Percentiles rank a stretch among this genome's conserved stretches.
Evolutionary conservation across 495 filamentous ascomycete species (phyloP).

Genomic region (Hypoxylon subgilvum): DNA sequence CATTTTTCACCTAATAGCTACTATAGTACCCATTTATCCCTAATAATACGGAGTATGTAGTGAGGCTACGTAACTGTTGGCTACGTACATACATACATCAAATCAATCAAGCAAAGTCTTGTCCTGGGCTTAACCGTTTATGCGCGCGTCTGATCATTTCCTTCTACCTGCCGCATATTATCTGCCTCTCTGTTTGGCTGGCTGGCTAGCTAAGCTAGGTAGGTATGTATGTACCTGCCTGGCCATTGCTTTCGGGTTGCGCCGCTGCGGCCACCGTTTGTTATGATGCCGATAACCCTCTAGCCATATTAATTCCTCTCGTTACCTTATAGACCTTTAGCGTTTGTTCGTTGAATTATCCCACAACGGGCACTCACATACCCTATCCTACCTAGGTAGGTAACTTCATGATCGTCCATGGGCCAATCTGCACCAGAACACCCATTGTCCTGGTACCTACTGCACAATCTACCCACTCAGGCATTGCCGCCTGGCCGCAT

Average conservation of each 20-base stretch:
- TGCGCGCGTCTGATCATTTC: conserved; percentile 26
- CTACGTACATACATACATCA: conserved; percentile 16
- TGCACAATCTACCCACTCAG: conserved; percentile 38
- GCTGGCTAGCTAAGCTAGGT: conserved; percentile 7
- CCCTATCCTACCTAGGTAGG: too few relatives aligned
- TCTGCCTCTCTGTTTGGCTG: neutral
- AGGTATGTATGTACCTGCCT: too few relatives aligned
- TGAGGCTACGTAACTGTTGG: conserved; percentile 15
- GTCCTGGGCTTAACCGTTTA: conserved; percentile 7
- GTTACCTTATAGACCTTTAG: too few relatives aligned
- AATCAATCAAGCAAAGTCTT: conserved; percentile 25
- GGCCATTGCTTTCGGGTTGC: conserved; percentile 4
- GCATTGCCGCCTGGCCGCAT: conserved; percentile 33
- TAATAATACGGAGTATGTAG: too few relatives aligned
- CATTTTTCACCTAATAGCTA: conserved; percentile 9
- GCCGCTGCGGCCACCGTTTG: conserved; percentile 7
- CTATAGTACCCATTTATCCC: neutral
- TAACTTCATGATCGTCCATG: too few relatives aligned
- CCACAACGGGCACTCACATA: conserved; percentile 14
- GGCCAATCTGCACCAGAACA: too few relatives aligned
- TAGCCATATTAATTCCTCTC: too few relatives aligned
- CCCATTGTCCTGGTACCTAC: conserved; percentile 3
- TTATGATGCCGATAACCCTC: conserved; percentile 16
- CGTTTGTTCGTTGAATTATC: conserved; percentile 18
- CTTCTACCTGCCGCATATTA: conserved; percentile 11